phyloP scores from a whole-genome alignment of 148 eudicot genomes.

The Selenicereus undatus region DNA sequence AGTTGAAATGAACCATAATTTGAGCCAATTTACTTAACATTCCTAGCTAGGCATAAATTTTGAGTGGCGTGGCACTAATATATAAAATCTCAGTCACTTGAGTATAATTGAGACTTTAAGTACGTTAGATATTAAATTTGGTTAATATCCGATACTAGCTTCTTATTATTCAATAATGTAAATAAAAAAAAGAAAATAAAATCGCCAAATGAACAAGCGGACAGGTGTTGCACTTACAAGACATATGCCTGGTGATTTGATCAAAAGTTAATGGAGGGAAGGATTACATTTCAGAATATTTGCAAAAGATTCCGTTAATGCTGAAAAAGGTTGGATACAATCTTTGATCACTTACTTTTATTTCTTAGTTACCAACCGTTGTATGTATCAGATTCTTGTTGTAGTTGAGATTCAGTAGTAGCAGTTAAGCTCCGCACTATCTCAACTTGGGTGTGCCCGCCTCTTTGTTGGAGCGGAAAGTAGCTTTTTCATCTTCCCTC shows the following conservation, averaged over 20 bases:
- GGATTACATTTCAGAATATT: neutral
- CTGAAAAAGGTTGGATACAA: neutral
- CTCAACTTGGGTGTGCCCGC: neutral
- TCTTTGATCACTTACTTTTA: neutral
- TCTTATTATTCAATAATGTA: too few species aligned
- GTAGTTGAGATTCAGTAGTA: neutral
- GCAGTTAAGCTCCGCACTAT: neutral
- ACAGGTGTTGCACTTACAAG: neutral
- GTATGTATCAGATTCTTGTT: neutral
- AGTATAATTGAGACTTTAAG: too few species aligned
- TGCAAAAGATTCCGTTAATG: neutral
- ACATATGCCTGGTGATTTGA: neutral
- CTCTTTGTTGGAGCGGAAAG: neutral
- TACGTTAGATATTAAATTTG: too few species aligned
- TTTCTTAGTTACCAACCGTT: neutral
- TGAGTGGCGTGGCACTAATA: too few species aligned
- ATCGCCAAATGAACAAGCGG: neutral
- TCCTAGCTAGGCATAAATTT: too few species aligned
- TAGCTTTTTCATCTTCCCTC: neutral
- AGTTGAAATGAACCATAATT: too few species aligned
- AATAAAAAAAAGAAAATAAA: too few species aligned
- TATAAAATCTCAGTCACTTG: too few species aligned
- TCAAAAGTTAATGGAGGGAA: conserved; percentile 2
- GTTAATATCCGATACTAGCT: too few species aligned
- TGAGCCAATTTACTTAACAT: too few species aligned